These are phyloP conservation scores for Xylaria curta DNA, from an alignment of 495 filamentous ascomycete genomes.

Conservation along the genomic window DNA sequence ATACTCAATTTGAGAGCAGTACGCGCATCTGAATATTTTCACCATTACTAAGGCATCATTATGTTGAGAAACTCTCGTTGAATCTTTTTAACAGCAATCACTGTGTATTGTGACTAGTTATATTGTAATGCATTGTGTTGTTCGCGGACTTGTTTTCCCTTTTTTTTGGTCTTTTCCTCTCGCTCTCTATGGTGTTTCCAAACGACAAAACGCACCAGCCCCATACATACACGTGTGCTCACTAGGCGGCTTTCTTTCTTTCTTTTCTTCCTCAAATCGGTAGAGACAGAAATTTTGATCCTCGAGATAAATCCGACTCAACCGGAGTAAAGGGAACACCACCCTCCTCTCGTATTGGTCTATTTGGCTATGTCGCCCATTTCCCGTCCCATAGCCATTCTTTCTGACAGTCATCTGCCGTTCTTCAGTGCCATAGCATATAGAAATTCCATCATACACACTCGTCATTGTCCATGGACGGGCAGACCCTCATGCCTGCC, in stretches of 20 bases:
- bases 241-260: neutral
- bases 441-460: constrained; percentile 22
- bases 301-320: neutral
- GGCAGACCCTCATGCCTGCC: neutral
- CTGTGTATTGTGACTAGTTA: neutral
- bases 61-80: neutral
- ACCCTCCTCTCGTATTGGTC: neutral
- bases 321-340: constrained; percentile 1
- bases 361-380: constrained; percentile 12
- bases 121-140: neutral
- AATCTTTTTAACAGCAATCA: neutral
- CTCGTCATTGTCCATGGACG: neutral
- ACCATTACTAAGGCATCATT: neutral
- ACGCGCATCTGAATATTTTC: neutral
- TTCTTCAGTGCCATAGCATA: constrained; percentile 4
- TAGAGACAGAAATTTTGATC: constrained; percentile 22
- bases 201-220: constrained; percentile 8
- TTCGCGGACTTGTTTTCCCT: constrained; percentile 6
- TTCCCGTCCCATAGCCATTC: neutral
- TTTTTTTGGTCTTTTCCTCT: constrained; percentile 12
- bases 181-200: constrained; percentile 9
- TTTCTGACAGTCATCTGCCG: neutral
- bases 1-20: neutral
- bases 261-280: neutral
- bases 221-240: constrained; percentile 12